Conservation (phyloP, 2,329 filamentous ascomycete genomes). For the Anisogramma anomala region DNA sequence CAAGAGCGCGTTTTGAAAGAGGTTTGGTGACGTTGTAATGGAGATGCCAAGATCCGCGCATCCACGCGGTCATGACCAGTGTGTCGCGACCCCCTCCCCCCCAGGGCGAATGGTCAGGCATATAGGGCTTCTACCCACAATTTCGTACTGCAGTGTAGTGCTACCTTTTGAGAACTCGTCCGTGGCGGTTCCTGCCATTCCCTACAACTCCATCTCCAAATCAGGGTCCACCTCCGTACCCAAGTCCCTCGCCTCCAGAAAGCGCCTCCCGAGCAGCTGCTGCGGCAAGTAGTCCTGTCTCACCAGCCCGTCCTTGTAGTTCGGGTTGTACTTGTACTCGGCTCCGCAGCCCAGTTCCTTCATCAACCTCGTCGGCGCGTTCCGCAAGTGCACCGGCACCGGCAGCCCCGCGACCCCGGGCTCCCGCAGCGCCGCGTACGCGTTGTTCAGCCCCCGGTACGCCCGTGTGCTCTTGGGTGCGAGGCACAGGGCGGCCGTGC, state of each 20-base stretch:
- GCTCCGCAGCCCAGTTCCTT: constrained; percentile 81
- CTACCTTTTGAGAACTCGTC: no score
- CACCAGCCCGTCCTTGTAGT: constrained; percentile 72
- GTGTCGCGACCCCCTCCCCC: no score
- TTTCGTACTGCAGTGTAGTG: no score
- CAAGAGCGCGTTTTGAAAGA: no score
- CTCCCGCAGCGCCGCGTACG: constrained; percentile 66
- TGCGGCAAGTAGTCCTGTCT: constrained; percentile 85
- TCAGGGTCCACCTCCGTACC: constrained; percentile 69
- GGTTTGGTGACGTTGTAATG: no score
- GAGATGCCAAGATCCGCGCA: no score
- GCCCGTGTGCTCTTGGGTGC: constrained; percentile 79
- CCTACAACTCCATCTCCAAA: constrained; percentile 32
- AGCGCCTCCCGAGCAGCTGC: constrained; percentile 54
- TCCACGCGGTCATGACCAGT: no score
- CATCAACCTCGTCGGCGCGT: constrained; percentile 88
- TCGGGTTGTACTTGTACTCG: constrained; percentile 94
- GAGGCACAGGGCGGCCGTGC: constrained; percentile 65
- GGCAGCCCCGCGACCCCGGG: constrained; percentile 73
- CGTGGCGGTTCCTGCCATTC: no score
- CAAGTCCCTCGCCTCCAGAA: constrained; percentile 70
- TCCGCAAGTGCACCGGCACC: constrained; percentile 77
- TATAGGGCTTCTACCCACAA: no score
- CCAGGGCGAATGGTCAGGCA: no score
- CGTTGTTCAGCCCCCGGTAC: constrained; percentile 73